A percentile compares a stretch with the other conserved stretches of the same genome.
phyloP scores from a whole-genome alignment of 257 asterid genomes.

The Solanum appendiculatum region DNA sequence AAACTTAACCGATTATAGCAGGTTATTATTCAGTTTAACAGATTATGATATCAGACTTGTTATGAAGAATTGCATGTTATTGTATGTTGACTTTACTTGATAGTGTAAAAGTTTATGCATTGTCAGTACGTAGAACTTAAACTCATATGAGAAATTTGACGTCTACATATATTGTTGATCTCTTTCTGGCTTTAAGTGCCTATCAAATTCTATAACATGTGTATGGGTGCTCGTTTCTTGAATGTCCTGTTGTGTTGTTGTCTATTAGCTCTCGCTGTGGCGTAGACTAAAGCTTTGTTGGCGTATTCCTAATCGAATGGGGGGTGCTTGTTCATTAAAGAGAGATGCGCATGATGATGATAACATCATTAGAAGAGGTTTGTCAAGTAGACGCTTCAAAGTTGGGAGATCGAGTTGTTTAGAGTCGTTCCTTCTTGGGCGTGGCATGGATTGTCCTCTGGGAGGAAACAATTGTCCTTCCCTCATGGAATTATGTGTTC shows the following conservation, averaged over 20 bases:
- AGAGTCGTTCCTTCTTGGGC: conserved; percentile 38
- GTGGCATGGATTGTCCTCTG: conserved; percentile 33
- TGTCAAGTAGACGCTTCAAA: conserved; percentile 62
- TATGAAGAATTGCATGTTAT: neutral
- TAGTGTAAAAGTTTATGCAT: neutral
- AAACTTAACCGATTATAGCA: too few species aligned
- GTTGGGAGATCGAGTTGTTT: conserved; percentile 91
- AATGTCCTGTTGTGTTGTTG: neutral
- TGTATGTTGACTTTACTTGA: neutral
- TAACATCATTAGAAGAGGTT: conserved; percentile 33
- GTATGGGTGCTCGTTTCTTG: neutral
- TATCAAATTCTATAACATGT: neutral
- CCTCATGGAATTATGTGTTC: conserved; percentile 69
- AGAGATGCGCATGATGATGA: conserved; percentile 67
- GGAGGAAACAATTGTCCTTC: conserved; percentile 42
- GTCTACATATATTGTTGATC: neutral
- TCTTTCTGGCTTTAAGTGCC: neutral
- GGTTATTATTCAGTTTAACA: too few species aligned
- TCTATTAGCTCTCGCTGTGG: neutral
- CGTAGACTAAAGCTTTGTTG: neutral
- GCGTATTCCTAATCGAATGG: conserved; percentile 27
- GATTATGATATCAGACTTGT: neutral
- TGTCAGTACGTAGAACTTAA: neutral
- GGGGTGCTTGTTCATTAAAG: conserved; percentile 93
- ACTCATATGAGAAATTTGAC: neutral